Evolutionary conservation across 2,329 filamentous ascomycete species (phyloP), one percentile per base, ranked within the genome.

Genomic region (Cladophialophora immunda): DNA sequence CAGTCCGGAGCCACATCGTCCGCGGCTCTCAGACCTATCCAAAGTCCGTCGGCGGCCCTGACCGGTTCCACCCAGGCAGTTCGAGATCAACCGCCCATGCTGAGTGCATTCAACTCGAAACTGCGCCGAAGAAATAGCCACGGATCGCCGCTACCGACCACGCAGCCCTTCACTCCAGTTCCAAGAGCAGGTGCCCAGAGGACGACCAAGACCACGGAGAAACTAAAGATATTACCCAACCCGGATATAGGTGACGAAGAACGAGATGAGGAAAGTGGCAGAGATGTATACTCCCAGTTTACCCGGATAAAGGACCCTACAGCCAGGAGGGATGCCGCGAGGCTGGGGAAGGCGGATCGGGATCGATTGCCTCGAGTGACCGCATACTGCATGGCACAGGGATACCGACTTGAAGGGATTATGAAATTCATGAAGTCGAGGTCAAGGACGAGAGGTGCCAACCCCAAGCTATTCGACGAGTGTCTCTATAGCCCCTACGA

Each of bases 241-340:
- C 93, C 94, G 0, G 92, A 96, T 66, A 85, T 92, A 53, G 92
- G 87, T 38, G 91, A 92, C 29, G 92, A 94, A 52, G 88, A 84
- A 19, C 72, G 84, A 71, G 94, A 98, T 69, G 94, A 97, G 75
- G 94, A 97, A 79, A 95, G 92, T 75, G 93, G 94, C 9, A 86
- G 94, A 70, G 95, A 99, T 77, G 95, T 99, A 34, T 99, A 99
- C 81, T 94, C 94, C 29, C 95, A 99, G 78, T 98, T 97, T 78
- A 97, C 94, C 8, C 87, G 95, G 53, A 99, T 99, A 81, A 98
- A 98, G 78, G 95, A 99, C 76, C 94, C 94, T 0, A 97, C 91
- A 0, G 95, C 95, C 8, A 85, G 95, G 68, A 87, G 95, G 74
- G 94, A 98, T 83, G 95, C 95, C 17, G 95, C 95, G 30, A 85